A percentile compares a stretch with the other conserved stretches of the same genome.
phyloP scores from a whole-genome alignment of 1,284 basidiomycete species.

The Ceratobasidium sp. region DNA sequence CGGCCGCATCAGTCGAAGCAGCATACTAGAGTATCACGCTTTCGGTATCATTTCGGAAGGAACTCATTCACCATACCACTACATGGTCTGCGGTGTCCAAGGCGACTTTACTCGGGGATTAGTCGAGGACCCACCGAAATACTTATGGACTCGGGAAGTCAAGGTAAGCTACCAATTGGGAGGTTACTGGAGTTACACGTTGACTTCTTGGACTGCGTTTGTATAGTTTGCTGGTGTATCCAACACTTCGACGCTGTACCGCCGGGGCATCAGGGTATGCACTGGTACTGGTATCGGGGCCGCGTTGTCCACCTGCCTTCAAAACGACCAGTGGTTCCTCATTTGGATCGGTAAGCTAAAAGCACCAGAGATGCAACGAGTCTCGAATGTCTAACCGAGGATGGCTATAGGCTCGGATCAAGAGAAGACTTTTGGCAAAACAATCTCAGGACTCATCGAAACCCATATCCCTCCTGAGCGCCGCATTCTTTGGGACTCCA shows the following conservation, averaged over 20 bases:
- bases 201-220: not conserved
- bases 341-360: slow-evolving; percentile 81
- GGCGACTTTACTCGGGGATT: slow-evolving; percentile 75
- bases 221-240: slow-evolving; percentile 75
- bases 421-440: slow-evolving; percentile 69
- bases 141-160: slow-evolving; percentile 73
- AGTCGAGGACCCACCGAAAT: slow-evolving; percentile 69
- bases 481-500: slow-evolving; percentile 73
- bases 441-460: slow-evolving; percentile 71
- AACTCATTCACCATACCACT: slow-evolving; percentile 71
- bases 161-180: slow-evolving; percentile 58
- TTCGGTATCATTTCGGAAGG: slow-evolving; percentile 76
- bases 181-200: not conserved
- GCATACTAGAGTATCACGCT: slow-evolving; percentile 68
- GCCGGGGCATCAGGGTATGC: slow-evolving; percentile 74
- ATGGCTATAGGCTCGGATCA: slow-evolving; percentile 42
- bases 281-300: slow-evolving; percentile 80
- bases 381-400: not conserved
- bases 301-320: slow-evolving; percentile 61
- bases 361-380: slow-evolving; percentile 61
- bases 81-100: slow-evolving; percentile 78
- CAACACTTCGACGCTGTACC: slow-evolving; percentile 76
- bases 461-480: slow-evolving; percentile 71
- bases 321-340: slow-evolving; percentile 61
- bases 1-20: slow-evolving; percentile 66